Evolutionary conservation across 148 eudicot genomes (phyloP).

Genomic region (Vaccinium darrowii): DNA sequence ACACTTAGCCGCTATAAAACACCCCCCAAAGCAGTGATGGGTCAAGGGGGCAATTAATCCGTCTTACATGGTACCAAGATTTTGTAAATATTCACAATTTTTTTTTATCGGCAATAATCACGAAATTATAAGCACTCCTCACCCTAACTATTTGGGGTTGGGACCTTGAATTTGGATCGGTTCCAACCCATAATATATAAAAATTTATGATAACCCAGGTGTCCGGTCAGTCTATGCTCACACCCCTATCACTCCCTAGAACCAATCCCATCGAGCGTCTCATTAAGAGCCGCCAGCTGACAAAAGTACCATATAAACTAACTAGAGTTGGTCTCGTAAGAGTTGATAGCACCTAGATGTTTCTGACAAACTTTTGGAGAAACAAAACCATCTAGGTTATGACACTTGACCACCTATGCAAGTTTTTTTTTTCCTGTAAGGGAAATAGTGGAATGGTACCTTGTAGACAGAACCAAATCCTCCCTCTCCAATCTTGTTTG

Average conservation of each 20-base stretch:
- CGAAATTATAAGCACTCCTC: neutral
- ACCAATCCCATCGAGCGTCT: neutral
- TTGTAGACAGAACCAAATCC: constrained; percentile 63
- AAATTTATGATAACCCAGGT: neutral
- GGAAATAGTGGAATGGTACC: constrained; percentile 28
- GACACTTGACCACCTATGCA: neutral
- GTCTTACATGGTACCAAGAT: no score
- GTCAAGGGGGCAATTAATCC: neutral
- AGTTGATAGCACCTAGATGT: neutral
- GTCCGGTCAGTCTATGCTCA: neutral
- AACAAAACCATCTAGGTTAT: neutral
- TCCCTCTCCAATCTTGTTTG: constrained; percentile 64
- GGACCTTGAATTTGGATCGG: neutral
- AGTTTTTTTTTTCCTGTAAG: neutral
- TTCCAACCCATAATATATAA: neutral
- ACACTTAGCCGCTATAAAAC: neutral
- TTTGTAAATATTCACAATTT: no score
- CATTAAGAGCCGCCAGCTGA: neutral
- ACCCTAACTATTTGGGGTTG: neutral
- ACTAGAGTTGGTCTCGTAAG: neutral
- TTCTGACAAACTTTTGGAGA: no score
- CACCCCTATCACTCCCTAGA: neutral
- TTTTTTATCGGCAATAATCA: neutral
- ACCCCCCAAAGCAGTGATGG: neutral
- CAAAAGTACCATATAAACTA: neutral